Base-by-base conservation (phyloP, 176 grass and related monocot species). In the Pontederia crassipes region DNA sequence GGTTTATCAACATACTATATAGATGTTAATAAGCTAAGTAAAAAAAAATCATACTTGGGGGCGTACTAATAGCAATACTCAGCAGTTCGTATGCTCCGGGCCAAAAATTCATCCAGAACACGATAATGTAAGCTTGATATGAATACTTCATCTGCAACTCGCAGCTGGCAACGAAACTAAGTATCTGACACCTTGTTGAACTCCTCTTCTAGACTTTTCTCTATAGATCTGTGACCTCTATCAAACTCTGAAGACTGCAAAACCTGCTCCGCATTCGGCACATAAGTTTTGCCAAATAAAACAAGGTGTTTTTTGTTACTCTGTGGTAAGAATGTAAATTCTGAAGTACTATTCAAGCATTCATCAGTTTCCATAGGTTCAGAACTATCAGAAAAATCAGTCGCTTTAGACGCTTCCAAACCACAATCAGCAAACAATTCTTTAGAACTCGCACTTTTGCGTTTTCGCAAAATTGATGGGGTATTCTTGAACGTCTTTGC, bases 391-490 rank as follows among this genome's bases (percentile, higher is more conserved):
- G 20, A 24, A 24, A 24, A 40, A 40, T 40, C 2, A 4, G 32
- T 40, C 1, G 32, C 32, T 40, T 40, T 40, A 40, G 32, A 40
- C 2, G 32, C 2, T 40, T 1, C 32, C 32, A 40, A 4, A 40
- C 32, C 32, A 46, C 12, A 46, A 46, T 46, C 59, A 2, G 17
- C 35, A 17, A 62, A 59, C 24, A 59, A 62, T 17, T 17, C 13
- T 17, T 62, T 62, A 15, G 13, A 62, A 62, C 28, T 46, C 14
- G 45, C 59, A 16, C n/a, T 28, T 3, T 52, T 66, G 64, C 26
- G 64, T 32, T 29, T 66, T 49, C 64, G 50, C 24, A 66, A 32
- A 52, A 66, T 66, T 13, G 64, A 66, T 28, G 64, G 64, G 26
- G 49, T 53, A 32, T 66, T 52, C 14, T 66, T 66, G 49, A 66